A percentile compares a stretch with the other conserved stretches of the same genome.
phyloP scores from a whole-genome alignment of 108 stramenopile genomes.

The Bacterosira constricta region DNA sequence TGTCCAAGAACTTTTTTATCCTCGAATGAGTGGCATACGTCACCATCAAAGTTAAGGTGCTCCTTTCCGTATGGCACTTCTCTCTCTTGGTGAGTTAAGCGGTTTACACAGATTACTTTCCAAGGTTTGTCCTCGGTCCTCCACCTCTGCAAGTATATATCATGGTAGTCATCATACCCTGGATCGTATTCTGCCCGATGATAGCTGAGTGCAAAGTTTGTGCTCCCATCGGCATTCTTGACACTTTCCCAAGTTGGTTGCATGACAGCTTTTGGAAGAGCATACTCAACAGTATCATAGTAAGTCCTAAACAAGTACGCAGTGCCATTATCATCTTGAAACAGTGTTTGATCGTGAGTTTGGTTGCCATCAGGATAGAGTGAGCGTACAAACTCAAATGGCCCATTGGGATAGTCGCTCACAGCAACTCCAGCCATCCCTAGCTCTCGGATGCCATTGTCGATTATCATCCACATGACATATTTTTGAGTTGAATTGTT shows the following conservation, averaged over 20 bases:
- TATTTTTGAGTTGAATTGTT: conserved; percentile 57
- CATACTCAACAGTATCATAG: conserved; percentile 76
- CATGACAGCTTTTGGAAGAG: conserved; percentile 82
- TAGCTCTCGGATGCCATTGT: conserved; percentile 52
- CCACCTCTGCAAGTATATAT: conserved; percentile 88
- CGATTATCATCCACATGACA: conserved; percentile 89
- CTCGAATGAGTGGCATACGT: conserved; percentile 72
- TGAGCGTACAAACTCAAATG: conserved; percentile 69
- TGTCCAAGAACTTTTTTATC: conserved; percentile 77
- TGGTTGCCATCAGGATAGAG: conserved; percentile 91
- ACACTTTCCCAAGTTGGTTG: conserved; percentile 91
- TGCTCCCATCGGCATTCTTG: conserved; percentile 64
- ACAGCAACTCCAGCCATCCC: conserved; percentile 80
- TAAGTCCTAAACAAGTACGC: conserved; percentile 72
- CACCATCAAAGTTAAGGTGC: conserved; percentile 60
- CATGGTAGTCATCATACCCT: conserved; percentile 88
- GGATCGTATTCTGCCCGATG: conserved; percentile 79
- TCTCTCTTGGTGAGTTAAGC: conserved; percentile 55
- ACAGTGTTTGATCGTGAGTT: conserved; percentile 82
- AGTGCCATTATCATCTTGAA: conserved; percentile 59
- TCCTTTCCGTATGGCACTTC: conserved; percentile 53
- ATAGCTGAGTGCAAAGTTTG: conserved; percentile 79
- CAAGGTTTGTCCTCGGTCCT: conserved; percentile 79
- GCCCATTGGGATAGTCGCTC: conserved; percentile 70
- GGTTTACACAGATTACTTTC: conserved; percentile 72